These are phyloP conservation scores for Litchi chinensis DNA, from an alignment of 345 rosid genomes.

Conservation along the genomic window DNA sequence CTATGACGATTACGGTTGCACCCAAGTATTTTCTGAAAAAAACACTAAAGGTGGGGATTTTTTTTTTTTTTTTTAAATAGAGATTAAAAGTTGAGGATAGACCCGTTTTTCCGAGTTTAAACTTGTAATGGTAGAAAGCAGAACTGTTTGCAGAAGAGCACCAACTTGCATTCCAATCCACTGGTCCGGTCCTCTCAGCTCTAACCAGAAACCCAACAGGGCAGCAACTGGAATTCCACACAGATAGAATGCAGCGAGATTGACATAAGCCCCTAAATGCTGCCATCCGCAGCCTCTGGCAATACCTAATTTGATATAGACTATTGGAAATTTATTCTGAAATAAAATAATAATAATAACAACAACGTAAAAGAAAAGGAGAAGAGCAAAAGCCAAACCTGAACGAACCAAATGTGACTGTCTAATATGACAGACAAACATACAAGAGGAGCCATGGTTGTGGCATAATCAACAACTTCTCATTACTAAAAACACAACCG, in stretches of 20 bases:
- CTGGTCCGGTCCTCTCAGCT: constrained; percentile 60
- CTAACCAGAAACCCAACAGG: constrained; percentile 55
- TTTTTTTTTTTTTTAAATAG: neutral
- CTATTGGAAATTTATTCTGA: neutral
- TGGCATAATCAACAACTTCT: constrained; percentile 66
- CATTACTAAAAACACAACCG: constrained; percentile 72
- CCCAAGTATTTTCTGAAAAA: no score
- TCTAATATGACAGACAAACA: constrained; percentile 62
- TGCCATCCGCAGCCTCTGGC: constrained; percentile 96
- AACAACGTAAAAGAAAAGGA: no score
- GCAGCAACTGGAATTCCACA: constrained; percentile 70
- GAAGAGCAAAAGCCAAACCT: constrained; percentile 38
- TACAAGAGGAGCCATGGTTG: constrained; percentile 70
- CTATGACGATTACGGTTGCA: no score
- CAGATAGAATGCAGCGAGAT: constrained; percentile 67
- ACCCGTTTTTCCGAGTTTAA: constrained; percentile 77
- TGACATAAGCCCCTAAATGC: constrained; percentile 71
- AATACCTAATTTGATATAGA: constrained; percentile 45
- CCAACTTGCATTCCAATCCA: constrained; percentile 82
- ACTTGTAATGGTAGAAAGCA: constrained; percentile 53
- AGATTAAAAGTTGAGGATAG: neutral
- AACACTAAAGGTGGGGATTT: no score
- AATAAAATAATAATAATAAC: no score
- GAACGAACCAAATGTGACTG: constrained; percentile 66
- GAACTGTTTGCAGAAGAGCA: constrained; percentile 47